Evolutionary conservation across 805 yeast genomes (phyloP), one percentile per base, ranked within the genome.

Genomic region (Nakazawaea wickerhamii): DNA sequence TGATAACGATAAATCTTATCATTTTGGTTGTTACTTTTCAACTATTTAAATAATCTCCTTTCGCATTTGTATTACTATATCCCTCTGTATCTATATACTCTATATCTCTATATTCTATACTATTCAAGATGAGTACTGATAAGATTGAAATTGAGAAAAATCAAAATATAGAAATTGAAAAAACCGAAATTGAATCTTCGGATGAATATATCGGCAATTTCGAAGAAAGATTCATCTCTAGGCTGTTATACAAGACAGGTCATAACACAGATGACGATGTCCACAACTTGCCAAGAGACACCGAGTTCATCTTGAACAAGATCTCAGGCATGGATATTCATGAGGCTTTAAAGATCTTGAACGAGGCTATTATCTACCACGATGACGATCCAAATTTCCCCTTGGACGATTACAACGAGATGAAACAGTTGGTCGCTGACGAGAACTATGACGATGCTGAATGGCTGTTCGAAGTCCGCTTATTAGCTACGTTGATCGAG

Each of bases 371-470:
- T 28, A 15, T 28, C 14, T 28, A 28, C n/a, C 31, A 28, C n/a
- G 15, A 28, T 28, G 31, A 28, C n/a, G 31, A 28, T 28, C 31
- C 31, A 28, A 28, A 28, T 28, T 28, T 28, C 15, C 31, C 31
- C 2, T 8, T 11, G 11, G 31, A 28, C 11, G 31, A 28, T 28
- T 28, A 13, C 14, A 13, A 13, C 14, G 31, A 28, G n/a, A 28
- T 28, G 15, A n/a, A 28, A 13, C 11, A n/a, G 15, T 28, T 28
- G 31, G 11, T 28, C 8, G 14, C 15, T 13, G n/a, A 28, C 31
- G n/a, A 13, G 15, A 28, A 28, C 14, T 6, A 10, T 6, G 31
- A 28, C 7, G 31, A 28, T 15, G 11, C 31, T 2, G 31, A 28
- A n/a, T 28, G 31, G 31, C 15, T 10, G 11, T 28, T 28, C 14